phyloP scores from a whole-genome alignment of 768 basidiomycete species.

The Paxillus ammoniavirescens region DNA sequence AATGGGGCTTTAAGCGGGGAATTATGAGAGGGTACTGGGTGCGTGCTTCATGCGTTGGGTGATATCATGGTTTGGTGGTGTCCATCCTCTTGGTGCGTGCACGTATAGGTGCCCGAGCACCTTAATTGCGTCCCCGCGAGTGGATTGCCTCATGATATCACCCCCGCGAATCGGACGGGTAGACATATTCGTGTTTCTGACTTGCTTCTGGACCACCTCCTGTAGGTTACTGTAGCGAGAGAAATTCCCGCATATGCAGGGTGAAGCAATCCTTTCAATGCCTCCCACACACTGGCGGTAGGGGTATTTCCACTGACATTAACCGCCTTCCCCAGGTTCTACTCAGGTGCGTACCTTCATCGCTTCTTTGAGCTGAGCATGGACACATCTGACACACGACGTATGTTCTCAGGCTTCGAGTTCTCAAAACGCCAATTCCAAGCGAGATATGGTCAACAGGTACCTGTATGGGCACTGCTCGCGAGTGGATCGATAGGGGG shows the following conservation, averaged over 20 bases:
- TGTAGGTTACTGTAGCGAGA: conserved; percentile 81
- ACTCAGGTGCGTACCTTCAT: conserved; percentile 32
- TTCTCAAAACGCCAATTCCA: conserved; percentile 79
- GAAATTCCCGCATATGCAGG: conserved; percentile 98
- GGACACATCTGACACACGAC: neutral
- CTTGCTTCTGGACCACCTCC: neutral
- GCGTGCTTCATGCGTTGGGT: neutral
- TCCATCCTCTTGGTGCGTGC: neutral
- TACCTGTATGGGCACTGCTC: conserved; percentile 85
- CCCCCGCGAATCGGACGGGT: neutral
- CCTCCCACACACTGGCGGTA: neutral
- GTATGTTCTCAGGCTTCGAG: conserved; percentile 65
- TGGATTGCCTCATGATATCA: neutral
- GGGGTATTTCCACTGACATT: neutral
- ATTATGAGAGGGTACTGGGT: conserved; percentile 99
- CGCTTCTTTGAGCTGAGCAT: neutral
- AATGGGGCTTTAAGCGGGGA: conserved; percentile 85
- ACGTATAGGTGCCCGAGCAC: neutral
- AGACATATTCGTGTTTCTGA: neutral
- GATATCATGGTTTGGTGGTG: conserved; percentile 10
- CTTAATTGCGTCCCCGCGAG: neutral
- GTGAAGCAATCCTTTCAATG: conserved; percentile 19
- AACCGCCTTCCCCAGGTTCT: conserved; percentile 23
- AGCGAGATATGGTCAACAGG: conserved; percentile 55
- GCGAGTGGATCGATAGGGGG: conserved; percentile 84